Evolutionary conservation across 768 basidiomycete genomes (phyloP), one percentile per base, ranked within the genome.

Genomic region (Lactarius sp.): DNA sequence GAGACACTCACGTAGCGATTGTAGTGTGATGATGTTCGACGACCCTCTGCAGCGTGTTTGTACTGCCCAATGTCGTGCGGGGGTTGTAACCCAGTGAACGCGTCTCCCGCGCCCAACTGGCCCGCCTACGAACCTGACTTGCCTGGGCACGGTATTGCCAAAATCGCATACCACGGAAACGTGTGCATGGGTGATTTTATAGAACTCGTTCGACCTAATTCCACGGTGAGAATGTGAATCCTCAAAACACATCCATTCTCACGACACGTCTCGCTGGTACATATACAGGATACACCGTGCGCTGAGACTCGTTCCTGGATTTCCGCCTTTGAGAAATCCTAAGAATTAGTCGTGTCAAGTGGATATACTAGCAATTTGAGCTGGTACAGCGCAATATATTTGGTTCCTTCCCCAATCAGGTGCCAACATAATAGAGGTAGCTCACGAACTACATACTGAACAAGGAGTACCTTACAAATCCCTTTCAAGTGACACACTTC

Each of bases 151-250:
- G 16, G 49, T 22, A 4, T 27, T 27, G 27, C 27, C 27, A 27
- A 27, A 27, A 27, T 3, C 27, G 27, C 27, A 10, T 53, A 64
- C 52, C 14, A 22, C 6, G 62, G 34, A 41, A 59, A 53, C 10
- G 58, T 64, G 22, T 34, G 22, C 39, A 27, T 37, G 6, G 36
- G 22, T 13, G 20, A 63, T 22, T 59, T 63, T 34, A 13, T 63
- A 7, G 5, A 63, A 7, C 36, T 18, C 5, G 46, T 50, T 20
- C 27, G 20, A n/a, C 54, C 44, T 27, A 27, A 27, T 27, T 27
- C 27, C 27, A 27, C 27, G 27, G 27, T 3, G 27, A 27, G 27
- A 1, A 16, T 4, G 4, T 16, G 16, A 16, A 58, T 18, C 14
- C 20, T 37, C 34, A 18, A 49, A 16, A 16, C 7, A 9, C 13